Base-by-base conservation (phyloP, 768 basidiomycete genomes). In the Trametes sanguinea region DNA sequence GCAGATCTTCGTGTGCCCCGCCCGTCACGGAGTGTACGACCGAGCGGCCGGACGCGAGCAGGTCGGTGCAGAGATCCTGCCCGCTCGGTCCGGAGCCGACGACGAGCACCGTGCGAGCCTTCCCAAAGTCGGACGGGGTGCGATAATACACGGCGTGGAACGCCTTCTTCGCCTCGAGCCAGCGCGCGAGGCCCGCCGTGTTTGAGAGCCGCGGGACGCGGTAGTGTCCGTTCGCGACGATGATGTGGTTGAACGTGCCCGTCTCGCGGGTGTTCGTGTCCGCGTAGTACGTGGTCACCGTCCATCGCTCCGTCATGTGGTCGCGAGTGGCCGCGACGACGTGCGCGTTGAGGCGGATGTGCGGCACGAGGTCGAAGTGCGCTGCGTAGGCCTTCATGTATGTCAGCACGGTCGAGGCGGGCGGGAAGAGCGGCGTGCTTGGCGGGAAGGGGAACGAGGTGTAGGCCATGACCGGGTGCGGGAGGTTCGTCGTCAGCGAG, bases 171-270 rank as follows among this genome's bases (percentile, higher is more conserved):
- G 73, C 65, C 1, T 71, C 71, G 1, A 86, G 67, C 91, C 92
- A 93, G 10, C 73, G 61, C 11, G 75, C 71, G 5, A 93, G 67
- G 0, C 92, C 91, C 3, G 85, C 83, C 8, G 79, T 79, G 45
- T 74, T 61, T 2, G 90, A 90, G 60, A 84, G 81, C 17, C 83
- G 81, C 1, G 92, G 92, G 8, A 81, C 66, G 44, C 78, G 79
- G 70, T 89, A 86, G 69, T 92, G 91, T 0, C 92, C 92, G 60
- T 90, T 93, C 45, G 88, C 88, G 32, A 92, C 79, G 32, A 94
- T 72, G 40, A 94, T 70, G n/a, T 83, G 76, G 66, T 94, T 88
- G 64, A 85, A 90, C 1, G 72, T 56, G 16, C 73, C 58, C 11
- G 64, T 58, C 43, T 79, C 76, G 0, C 74, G 73, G 5, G 74